A percentile compares a stretch with the other conserved stretches of the same genome.
Evolutionary conservation across 2,329 filamentous ascomycete genomes (phyloP).

Genomic region (Xylariaceae sp.): DNA sequence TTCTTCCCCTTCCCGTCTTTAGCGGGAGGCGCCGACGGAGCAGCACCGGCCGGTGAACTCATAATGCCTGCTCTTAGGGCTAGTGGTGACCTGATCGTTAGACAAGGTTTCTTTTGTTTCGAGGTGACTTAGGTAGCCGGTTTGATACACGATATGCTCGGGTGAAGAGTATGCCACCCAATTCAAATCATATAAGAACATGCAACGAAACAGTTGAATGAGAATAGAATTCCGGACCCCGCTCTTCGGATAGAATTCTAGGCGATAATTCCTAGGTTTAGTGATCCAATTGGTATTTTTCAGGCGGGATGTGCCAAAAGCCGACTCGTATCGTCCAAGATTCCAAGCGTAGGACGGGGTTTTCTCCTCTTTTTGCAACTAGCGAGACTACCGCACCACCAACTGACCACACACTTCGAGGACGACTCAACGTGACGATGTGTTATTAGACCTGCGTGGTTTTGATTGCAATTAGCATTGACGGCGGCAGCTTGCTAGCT

Average conservation of each 20-base stretch:
- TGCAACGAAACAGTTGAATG: background rate
- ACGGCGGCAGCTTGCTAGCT: background rate
- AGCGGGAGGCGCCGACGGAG: conserved; percentile 17
- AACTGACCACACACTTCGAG: background rate
- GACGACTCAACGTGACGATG: background rate
- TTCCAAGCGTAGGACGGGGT: background rate
- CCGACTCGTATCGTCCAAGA: background rate
- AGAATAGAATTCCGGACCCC: background rate
- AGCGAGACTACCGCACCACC: background rate
- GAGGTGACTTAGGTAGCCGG: background rate
- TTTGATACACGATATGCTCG: background rate
- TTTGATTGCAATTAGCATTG: background rate
- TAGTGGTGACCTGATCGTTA: background rate
- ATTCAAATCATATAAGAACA: background rate
- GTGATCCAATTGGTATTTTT: background rate
- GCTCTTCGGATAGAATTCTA: background rate
- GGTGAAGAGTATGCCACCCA: background rate
- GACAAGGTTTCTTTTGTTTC: background rate
- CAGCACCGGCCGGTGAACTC: conserved; percentile 28
- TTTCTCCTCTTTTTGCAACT: background rate
- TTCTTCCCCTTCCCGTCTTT: conserved; percentile 45
- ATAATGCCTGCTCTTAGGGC: conserved; percentile 13
- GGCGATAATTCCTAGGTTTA: background rate
- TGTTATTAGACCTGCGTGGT: background rate
- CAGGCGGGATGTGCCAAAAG: background rate